Percentiles rank a stretch among this genome's conserved stretches.
Evolutionary conservation across 768 basidiomycete species (phyloP).

Genomic region (Lactifluus piperatus): DNA sequence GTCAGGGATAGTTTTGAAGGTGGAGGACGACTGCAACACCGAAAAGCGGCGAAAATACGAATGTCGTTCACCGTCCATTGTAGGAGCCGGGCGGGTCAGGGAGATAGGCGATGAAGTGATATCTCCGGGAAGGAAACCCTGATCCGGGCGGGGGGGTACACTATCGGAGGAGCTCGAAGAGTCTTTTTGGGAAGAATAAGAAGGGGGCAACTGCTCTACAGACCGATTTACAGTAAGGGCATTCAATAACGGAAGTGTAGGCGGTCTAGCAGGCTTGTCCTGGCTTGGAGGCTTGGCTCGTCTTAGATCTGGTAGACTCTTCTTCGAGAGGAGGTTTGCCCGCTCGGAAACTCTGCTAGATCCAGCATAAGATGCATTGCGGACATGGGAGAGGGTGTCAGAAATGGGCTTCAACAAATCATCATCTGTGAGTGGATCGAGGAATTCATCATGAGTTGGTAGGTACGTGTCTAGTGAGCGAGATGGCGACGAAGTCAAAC

Average conservation of each 20-base stretch:
- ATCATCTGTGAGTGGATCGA: slow-evolving; percentile 39
- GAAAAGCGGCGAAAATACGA: slow-evolving; percentile 94
- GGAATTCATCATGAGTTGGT: slow-evolving; percentile 50
- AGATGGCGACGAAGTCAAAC: slow-evolving; percentile 33
- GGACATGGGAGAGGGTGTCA: slow-evolving; percentile 29
- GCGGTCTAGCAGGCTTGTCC: slow-evolving; percentile 20
- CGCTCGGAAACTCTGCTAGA: slow-evolving; percentile 30
- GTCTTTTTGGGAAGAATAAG: slow-evolving; percentile 43
- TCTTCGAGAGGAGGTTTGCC: slow-evolving; percentile 47
- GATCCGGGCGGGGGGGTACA: slow-evolving; percentile 21
- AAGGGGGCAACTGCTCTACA: slow-evolving; percentile 24
- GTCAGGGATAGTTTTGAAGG: slow-evolving; percentile 59
- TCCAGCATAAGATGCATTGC: slow-evolving; percentile 44
- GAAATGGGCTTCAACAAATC: slow-evolving; percentile 23
- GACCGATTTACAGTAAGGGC: slow-evolving; percentile 4
- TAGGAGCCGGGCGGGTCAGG: slow-evolving; percentile 37
- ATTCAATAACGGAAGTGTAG: slow-evolving; percentile 6
- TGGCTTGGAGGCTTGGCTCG: slow-evolving; percentile 36
- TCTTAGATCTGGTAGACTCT: slow-evolving; percentile 82
- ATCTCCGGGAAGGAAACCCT: slow-evolving; percentile 26
- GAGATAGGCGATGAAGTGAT: slow-evolving; percentile 33
- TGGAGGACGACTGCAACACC: slow-evolving; percentile 51
- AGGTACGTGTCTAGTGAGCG: slow-evolving; percentile 46
- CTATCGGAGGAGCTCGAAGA: slow-evolving; percentile 34
- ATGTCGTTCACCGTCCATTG: slow-evolving; percentile 73